phyloP scores from a whole-genome alignment of 441 rosid species.

The Kokia cookei region DNA sequence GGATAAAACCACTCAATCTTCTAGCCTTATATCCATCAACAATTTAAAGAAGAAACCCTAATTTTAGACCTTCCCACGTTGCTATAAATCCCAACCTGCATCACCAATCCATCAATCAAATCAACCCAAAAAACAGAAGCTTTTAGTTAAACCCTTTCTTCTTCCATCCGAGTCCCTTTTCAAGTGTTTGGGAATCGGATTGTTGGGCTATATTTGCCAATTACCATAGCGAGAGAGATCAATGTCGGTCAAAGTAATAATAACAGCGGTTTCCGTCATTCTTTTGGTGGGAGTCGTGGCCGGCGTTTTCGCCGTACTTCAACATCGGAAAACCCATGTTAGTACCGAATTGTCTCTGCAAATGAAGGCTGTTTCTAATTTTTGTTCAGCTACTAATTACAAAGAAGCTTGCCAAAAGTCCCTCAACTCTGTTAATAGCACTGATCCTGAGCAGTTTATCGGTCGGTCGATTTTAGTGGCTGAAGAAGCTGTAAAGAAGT shows the following conservation, averaged over 20 bases:
- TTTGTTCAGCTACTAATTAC: slow-evolving; percentile 52
- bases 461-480: slow-evolving; percentile 40
- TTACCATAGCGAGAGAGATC: slow-evolving; percentile 23
- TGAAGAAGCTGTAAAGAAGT: slow-evolving; percentile 27
- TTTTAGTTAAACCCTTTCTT: slow-evolving; percentile 2
- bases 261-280: slow-evolving; percentile 55
- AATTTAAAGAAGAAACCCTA: neutral
- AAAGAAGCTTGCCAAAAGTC: slow-evolving; percentile 58
- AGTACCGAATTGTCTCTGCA: slow-evolving; percentile 27
- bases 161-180: slow-evolving; percentile 3
- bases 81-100: neutral
- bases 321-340: neutral
- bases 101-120: neutral
- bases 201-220: no score
- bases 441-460: slow-evolving; percentile 52
- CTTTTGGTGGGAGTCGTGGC: slow-evolving; percentile 53
- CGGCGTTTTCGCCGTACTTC: slow-evolving; percentile 39
- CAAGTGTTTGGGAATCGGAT: neutral
- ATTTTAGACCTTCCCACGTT: neutral
- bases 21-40: no score
- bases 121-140: neutral
- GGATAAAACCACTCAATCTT: no score
- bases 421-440: slow-evolving; percentile 38
- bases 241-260: slow-evolving; percentile 1
- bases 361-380: slow-evolving; percentile 53